phyloP scores from a whole-genome alignment of 805 yeast species.

The Ogataea neopini region DNA sequence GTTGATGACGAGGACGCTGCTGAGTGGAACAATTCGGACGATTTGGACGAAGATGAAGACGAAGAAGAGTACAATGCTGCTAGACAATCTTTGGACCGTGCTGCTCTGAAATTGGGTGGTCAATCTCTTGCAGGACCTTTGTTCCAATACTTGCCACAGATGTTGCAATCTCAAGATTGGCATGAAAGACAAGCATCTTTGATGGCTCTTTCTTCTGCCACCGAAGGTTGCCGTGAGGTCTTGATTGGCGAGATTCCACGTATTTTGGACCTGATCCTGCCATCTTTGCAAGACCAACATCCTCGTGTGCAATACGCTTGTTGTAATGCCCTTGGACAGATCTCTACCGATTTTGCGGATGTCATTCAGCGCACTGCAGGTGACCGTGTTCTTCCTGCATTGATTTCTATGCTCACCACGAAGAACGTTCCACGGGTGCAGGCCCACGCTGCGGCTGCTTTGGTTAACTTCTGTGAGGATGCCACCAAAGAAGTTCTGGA shows the following conservation, averaged over 20 bases:
- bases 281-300: conserved; percentile 82
- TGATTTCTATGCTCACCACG: conserved; percentile 75
- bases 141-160: conserved; percentile 81
- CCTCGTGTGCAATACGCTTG: conserved; percentile 97
- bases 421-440: conserved; percentile 88
- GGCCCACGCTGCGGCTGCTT: conserved; percentile 98
- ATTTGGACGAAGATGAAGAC: conserved; percentile 73
- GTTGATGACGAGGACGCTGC: conserved; percentile 70
- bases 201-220: conserved; percentile 95
- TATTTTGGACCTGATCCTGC: conserved; percentile 81
- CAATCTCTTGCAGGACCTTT: conserved; percentile 80
- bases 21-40: conserved; percentile 85
- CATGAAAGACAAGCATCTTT: conserved; percentile 95
- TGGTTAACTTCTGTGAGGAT: conserved; percentile 92
- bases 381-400: conserved; percentile 78
- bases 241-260: conserved; percentile 78
- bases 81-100: conserved; percentile 91
- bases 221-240: conserved; percentile 94
- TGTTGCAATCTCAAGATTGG: conserved; percentile 80
- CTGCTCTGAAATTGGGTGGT: conserved; percentile 81
- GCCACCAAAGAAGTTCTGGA: conserved; percentile 85
- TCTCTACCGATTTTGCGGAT: conserved; percentile 94
- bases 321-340: conserved; percentile 95
- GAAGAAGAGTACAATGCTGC: conserved; percentile 91
- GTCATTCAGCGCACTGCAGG: conserved; percentile 81